Conservation (phyloP, 164 flowering plant species). For the Santalum album region DNA sequence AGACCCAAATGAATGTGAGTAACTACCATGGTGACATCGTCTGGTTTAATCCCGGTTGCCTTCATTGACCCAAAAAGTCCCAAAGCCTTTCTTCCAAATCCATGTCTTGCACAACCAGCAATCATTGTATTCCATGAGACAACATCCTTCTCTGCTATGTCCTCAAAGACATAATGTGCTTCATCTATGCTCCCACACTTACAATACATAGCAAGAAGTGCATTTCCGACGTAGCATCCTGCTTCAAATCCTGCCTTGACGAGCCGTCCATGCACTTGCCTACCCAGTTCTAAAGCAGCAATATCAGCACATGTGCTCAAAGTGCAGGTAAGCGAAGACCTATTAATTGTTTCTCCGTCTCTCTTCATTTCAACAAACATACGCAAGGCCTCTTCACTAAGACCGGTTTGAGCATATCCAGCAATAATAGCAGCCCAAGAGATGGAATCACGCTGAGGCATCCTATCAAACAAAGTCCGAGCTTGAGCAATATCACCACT, state of each 20-base stretch:
- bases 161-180: constrained; percentile 49
- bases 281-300: constrained; percentile 75
- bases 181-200: constrained; percentile 88
- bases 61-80: constrained; percentile 63
- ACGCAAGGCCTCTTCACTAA: constrained; percentile 57
- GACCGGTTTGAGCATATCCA: constrained; percentile 69
- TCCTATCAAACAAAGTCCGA: constrained; percentile 51
- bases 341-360: constrained; percentile 49
- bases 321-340: constrained; percentile 61
- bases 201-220: constrained; percentile 82
- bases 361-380: constrained; percentile 64
- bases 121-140: constrained; percentile 94
- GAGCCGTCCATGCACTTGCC: constrained; percentile 65
- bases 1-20: background rate
- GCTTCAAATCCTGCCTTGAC: constrained; percentile 69
- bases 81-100: constrained; percentile 70
- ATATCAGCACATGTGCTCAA: constrained; percentile 75
- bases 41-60: constrained; percentile 39
- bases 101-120: constrained; percentile 78
- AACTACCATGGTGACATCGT: constrained; percentile 74
- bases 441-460: constrained; percentile 73
- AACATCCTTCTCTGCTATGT: constrained; percentile 58
- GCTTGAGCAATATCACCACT: constrained; percentile 53
- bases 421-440: constrained; percentile 96
- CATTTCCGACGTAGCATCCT: constrained; percentile 79